Evolutionary conservation across 768 basidiomycete genomes (phyloP).

Genomic region (Lactarius indigo): DNA sequence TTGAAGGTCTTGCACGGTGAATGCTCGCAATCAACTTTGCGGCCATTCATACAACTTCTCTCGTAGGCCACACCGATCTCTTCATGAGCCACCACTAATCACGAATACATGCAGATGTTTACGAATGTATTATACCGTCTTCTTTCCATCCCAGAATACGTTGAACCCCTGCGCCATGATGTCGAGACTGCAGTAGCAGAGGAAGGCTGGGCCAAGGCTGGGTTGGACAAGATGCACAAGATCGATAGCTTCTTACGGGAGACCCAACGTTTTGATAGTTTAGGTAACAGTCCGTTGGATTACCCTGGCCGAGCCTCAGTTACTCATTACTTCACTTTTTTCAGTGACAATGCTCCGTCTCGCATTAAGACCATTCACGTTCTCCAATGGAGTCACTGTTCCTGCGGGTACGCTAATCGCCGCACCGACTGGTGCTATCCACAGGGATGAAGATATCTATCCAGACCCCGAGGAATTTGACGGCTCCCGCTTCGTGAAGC

Average conservation of each 20-base stretch:
- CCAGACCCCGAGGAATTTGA: slow-evolving; percentile 40
- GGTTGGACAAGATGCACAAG: slow-evolving; percentile 27
- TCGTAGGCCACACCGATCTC: slow-evolving; percentile 25
- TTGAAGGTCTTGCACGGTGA: slow-evolving; percentile 31
- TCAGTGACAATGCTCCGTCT: slow-evolving; percentile 26
- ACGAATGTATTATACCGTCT: slow-evolving; percentile 25
- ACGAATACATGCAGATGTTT: not conserved
- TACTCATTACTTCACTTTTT: not conserved
- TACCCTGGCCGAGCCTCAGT: not conserved
- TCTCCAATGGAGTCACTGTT: slow-evolving; percentile 36
- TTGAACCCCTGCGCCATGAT: slow-evolving; percentile 28
- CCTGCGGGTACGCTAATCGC: slow-evolving; percentile 40
- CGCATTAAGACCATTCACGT: slow-evolving; percentile 30
- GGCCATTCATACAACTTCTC: slow-evolving; percentile 35
- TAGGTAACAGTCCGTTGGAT: not conserved
- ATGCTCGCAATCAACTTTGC: slow-evolving; percentile 40
- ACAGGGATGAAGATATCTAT: slow-evolving; percentile 41
- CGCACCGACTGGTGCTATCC: slow-evolving; percentile 34
- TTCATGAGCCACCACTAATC: not conserved
- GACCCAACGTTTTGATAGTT: slow-evolving; percentile 20
- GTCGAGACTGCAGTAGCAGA: slow-evolving; percentile 21
- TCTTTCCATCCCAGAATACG: slow-evolving; percentile 27
- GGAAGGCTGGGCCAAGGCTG: slow-evolving; percentile 23
- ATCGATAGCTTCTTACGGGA: slow-evolving; percentile 31
- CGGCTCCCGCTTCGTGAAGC: slow-evolving; percentile 40